phyloP scores from a whole-genome alignment of 208 protist genomes.

The Trypanosoma vivax region DNA sequence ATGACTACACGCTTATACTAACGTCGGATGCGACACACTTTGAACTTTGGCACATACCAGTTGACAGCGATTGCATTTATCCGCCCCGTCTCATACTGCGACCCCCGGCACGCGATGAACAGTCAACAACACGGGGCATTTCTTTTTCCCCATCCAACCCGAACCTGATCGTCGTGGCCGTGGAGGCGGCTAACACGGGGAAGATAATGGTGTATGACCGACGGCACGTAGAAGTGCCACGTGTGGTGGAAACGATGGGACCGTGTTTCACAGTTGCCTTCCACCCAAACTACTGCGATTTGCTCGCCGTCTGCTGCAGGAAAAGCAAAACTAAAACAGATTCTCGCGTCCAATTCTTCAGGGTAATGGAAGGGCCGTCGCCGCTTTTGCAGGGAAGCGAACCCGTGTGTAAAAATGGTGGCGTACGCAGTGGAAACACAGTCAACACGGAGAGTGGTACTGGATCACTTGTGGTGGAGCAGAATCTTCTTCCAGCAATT shows the following conservation, averaged over 20 bases:
- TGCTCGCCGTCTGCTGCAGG: constrained; percentile 69
- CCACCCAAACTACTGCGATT: constrained; percentile 72
- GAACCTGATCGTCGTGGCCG: constrained; percentile 63
- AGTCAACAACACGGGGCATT: constrained; percentile 50
- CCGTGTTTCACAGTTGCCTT: constrained; percentile 55
- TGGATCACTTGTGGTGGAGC: constrained; percentile 23
- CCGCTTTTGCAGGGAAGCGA: not conserved
- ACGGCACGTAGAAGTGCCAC: constrained; percentile 52
- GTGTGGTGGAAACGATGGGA: constrained; percentile 37
- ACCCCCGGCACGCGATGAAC: constrained; percentile 52
- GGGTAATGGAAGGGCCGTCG: constrained; percentile 20
- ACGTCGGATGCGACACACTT: constrained; percentile 63
- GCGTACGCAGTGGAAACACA: not conserved
- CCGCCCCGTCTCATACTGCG: constrained; percentile 59
- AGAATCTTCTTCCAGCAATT: constrained; percentile 46
- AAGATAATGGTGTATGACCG: constrained; percentile 73
- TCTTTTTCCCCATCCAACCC: constrained; percentile 73
- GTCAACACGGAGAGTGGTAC: not conserved
- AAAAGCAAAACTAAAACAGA: constrained; percentile 61
- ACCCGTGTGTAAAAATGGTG: not conserved
- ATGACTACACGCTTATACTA: constrained; percentile 80
- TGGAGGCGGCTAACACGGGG: constrained; percentile 36
- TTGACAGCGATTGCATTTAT: constrained; percentile 32
- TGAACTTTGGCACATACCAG: constrained; percentile 74
- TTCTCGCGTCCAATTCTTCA: constrained; percentile 62